Evolutionary conservation across 495 filamentous ascomycete species (phyloP).

Genomic region (Penicillium lagena): DNA sequence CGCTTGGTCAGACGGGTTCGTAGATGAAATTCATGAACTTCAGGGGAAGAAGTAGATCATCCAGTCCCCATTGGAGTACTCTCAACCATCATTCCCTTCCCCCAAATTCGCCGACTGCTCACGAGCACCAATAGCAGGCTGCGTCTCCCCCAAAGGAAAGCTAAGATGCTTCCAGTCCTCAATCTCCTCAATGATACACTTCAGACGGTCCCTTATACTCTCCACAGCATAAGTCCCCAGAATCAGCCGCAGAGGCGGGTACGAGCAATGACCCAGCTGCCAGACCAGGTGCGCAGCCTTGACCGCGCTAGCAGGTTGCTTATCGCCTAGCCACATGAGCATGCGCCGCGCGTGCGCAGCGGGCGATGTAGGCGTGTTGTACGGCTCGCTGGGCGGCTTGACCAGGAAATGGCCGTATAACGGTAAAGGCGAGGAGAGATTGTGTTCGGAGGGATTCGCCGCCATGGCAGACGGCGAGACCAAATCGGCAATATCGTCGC

Average conservation of each 20-base stretch:
- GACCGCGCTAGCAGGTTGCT: constrained; percentile 85
- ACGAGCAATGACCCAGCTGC: constrained; percentile 90
- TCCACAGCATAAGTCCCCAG: constrained; percentile 92
- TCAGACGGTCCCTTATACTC: constrained; percentile 81
- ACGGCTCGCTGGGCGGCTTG: constrained; percentile 76
- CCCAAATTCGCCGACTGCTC: no score
- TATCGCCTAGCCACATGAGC: constrained; percentile 91
- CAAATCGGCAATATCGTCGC: constrained; percentile 53
- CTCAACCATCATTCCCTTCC: background rate
- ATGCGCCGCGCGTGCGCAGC: constrained; percentile 87
- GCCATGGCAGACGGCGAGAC: constrained; percentile 22
- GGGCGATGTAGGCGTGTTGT: constrained; percentile 67
- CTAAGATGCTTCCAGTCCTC: constrained; percentile 86
- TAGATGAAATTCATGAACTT: no score
- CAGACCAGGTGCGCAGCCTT: constrained; percentile 94
- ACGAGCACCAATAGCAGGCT: constrained; percentile 6
- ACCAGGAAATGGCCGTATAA: constrained; percentile 90
- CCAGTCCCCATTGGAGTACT: no score
- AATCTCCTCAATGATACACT: constrained; percentile 89
- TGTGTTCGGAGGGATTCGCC: constrained; percentile 20
- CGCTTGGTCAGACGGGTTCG: no score
- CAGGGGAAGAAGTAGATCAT: no score
- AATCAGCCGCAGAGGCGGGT: constrained; percentile 78
- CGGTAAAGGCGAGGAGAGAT: constrained; percentile 50
- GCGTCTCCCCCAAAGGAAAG: constrained; percentile 34